Evolutionary conservation across 1,284 basidiomycete genomes (phyloP), one percentile per base, ranked within the genome.

Genomic region (Leccinum glutinopallens): DNA sequence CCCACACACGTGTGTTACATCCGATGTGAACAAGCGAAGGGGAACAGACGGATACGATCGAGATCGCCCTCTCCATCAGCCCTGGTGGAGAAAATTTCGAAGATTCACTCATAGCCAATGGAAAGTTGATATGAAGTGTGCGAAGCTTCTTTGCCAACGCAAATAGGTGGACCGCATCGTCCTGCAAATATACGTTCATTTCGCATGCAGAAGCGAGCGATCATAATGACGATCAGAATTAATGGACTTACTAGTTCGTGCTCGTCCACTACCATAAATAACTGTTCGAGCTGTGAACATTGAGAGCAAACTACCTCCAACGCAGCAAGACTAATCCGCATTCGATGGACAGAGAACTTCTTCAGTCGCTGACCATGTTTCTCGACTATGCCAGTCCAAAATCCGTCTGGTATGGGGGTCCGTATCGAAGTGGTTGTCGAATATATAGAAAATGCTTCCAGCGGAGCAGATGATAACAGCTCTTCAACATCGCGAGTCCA

Each of bases 301-400:
- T 77, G 73, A 7, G 68, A 66, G 69, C 89, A 91, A 17, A 92
- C 82, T 22, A 81, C 77, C n/a, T 76, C 74, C 39, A 92, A 78
- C 0, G 81, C 78, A 17, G 73, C 73, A 22, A 85, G 70, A 67
- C 78, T 78, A 62, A 90, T 80, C 4, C 80, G 76, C 80, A 89
- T 84, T 29, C 88, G 80, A 69, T 91, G 84, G 3, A 91, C 80
- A 10, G 87, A 88, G 67, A 92, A 84, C 9, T 82, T 78, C n/a
- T 72, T 77, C 2, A 92, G 77, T 15, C 80, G 80, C 8, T 72
- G 67, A 0, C 83, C 81, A 65, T 91, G 90, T 10, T 70, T 71
- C 2, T 72, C 60, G 7, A 88, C 79, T 13, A 92, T 75, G 1
- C 75, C 68, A 12, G 66, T 68, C 79, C 87, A 87, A 64, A 91